Percentiles rank a stretch among this genome's conserved stretches.
Evolutionary conservation across 1,284 basidiomycete species (phyloP).

Genomic region (Inonotus hispidus): DNA sequence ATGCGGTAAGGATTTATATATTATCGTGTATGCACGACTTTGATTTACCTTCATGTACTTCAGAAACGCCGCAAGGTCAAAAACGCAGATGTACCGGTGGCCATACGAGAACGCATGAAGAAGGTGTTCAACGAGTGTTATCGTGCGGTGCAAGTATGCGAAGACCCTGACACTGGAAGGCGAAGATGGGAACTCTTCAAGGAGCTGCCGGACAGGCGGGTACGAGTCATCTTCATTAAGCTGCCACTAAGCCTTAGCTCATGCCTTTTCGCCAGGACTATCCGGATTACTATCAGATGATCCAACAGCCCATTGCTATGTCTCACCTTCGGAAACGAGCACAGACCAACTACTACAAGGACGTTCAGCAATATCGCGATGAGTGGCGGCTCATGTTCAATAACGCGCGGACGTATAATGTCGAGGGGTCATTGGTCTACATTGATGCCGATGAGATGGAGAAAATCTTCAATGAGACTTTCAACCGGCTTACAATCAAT

Average conservation of each 20-base stretch:
- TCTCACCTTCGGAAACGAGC: slow-evolving; percentile 84
- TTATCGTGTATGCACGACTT: slow-evolving; percentile 8
- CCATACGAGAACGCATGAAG: slow-evolving; percentile 73
- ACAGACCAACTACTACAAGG: slow-evolving; percentile 71
- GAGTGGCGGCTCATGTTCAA: slow-evolving; percentile 91
- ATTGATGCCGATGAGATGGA: slow-evolving; percentile 91
- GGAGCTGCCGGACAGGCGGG: slow-evolving; percentile 70
- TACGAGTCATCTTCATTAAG: slow-evolving; percentile 30
- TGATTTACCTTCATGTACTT: background rate
- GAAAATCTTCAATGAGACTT: slow-evolving; percentile 70
- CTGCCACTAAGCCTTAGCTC: slow-evolving; percentile 1
- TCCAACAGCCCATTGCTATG: slow-evolving; percentile 80
- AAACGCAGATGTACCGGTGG: slow-evolving; percentile 45
- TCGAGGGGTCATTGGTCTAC: slow-evolving; percentile 89
- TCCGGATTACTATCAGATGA: slow-evolving; percentile 85
- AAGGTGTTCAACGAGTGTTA: slow-evolving; percentile 79
- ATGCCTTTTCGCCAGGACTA: slow-evolving; percentile 57
- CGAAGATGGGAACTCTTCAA: slow-evolving; percentile 82
- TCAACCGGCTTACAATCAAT: slow-evolving; percentile 51
- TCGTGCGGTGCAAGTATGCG: slow-evolving; percentile 71
- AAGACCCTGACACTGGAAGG: slow-evolving; percentile 62
- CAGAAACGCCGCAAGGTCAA: slow-evolving; percentile 79
- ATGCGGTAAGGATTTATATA: slow-evolving; percentile 41
- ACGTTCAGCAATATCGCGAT: slow-evolving; percentile 64
- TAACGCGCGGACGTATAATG: slow-evolving; percentile 90